Percentiles rank a stretch among this genome's conserved stretches.
Conservation (phyloP, 129 eudicot species). For the Cynara cardunculus region DNA sequence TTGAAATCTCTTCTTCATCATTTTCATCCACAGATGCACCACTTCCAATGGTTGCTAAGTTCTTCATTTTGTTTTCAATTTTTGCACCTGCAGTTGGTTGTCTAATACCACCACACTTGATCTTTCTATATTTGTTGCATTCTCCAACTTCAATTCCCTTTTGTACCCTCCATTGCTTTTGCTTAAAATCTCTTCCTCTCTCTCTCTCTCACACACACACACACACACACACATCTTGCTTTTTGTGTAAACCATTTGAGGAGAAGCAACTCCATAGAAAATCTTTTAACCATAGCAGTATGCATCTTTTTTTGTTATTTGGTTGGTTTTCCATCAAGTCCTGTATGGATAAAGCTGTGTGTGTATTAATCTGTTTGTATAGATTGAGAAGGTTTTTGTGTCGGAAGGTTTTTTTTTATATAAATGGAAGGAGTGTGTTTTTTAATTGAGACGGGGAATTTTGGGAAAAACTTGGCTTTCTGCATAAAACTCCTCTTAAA, state of each 20-base stretch:
- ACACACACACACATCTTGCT: conserved; percentile 26
- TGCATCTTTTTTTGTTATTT: background rate
- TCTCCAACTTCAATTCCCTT: conserved; percentile 13
- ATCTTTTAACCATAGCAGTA: too few species aligned
- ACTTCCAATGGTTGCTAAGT: conserved; percentile 41
- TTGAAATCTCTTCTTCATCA: conserved; percentile 54
- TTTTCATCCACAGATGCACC: conserved; percentile 37
- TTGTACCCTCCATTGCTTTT: conserved; percentile 35
- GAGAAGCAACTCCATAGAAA: conserved; percentile 15
- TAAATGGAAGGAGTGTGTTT: too few species aligned
- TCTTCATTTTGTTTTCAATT: conserved; percentile 37
- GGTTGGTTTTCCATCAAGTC: too few species aligned
- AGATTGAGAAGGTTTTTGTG: too few species aligned
- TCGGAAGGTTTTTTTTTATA: too few species aligned
- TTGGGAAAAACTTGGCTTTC: too few species aligned
- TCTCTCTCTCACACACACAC: too few species aligned
- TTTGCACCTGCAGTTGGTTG: conserved; percentile 13
- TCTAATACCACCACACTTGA: background rate
- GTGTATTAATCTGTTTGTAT: too few species aligned
- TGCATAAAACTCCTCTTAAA: too few species aligned
- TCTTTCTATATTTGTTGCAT: conserved; percentile 15
- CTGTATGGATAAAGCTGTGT: too few species aligned
- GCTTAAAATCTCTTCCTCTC: conserved; percentile 32
- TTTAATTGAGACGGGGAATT: too few species aligned
- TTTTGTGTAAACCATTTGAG: conserved; percentile 15